phyloP scores from a whole-genome alignment of 805 yeast species.

The Lachancea thermotolerans region DNA sequence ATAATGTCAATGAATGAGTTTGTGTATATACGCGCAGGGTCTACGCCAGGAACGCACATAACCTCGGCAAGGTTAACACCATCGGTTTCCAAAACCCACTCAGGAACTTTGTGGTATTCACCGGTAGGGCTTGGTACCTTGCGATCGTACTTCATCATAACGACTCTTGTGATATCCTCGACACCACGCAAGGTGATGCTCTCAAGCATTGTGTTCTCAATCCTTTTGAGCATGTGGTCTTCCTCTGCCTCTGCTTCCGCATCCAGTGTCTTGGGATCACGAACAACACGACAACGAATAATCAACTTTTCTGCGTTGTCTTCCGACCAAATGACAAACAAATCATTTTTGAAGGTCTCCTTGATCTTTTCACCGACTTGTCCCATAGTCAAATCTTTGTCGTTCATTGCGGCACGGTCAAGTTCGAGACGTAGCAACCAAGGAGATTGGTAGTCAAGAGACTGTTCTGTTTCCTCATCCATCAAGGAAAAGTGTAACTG shows the following conservation, averaged over 20 bases:
- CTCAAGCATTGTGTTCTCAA: slow-evolving; percentile 94
- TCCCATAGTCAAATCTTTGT: slow-evolving; percentile 94
- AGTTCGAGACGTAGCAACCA: slow-evolving; percentile 95
- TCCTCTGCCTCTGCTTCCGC: slow-evolving; percentile 95
- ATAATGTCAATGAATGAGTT: slow-evolving; percentile 94
- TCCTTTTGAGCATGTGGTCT: slow-evolving; percentile 90
- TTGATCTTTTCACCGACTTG: slow-evolving; percentile 95
- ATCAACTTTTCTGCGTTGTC: slow-evolving; percentile 96
- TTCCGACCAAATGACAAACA: slow-evolving; percentile 98
- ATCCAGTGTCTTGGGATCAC: slow-evolving; percentile 89
- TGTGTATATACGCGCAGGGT: slow-evolving; percentile 82
- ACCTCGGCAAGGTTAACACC: slow-evolving; percentile 96
- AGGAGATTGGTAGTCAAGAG: slow-evolving; percentile 91
- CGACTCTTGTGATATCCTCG: slow-evolving; percentile 76
- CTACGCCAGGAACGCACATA: slow-evolving; percentile 92
- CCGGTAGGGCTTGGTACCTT: slow-evolving; percentile 73
- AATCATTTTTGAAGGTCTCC: slow-evolving; percentile 86
- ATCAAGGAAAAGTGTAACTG: slow-evolving; percentile 96
- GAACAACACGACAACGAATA: slow-evolving; percentile 95
- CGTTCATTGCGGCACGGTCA: slow-evolving; percentile 98
- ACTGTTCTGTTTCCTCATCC: slow-evolving; percentile 93
- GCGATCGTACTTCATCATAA: slow-evolving; percentile 77
- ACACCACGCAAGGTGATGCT: slow-evolving; percentile 94
- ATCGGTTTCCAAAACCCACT: slow-evolving; percentile 98
- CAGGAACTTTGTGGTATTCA: slow-evolving; percentile 81